Conservation (phyloP, 2,329 filamentous ascomycete species). For the Harringtonia aguacate region DNA sequence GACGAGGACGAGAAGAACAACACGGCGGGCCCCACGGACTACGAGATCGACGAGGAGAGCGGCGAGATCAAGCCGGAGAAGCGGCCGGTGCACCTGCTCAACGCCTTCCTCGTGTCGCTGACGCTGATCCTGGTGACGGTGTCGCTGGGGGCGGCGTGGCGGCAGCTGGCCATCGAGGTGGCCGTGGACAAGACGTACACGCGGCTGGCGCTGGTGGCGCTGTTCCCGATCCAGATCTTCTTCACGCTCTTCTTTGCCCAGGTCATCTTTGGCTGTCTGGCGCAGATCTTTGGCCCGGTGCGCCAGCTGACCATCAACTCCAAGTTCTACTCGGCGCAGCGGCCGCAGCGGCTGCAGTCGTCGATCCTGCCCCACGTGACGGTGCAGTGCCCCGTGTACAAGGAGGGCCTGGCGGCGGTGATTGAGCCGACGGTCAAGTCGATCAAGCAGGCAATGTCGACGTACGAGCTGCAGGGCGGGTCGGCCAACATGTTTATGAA, state of each 20-base stretch:
- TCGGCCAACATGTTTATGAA: conserved; percentile 70
- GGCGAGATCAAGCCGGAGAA: conserved; percentile 54
- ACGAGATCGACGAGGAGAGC: conserved; percentile 61
- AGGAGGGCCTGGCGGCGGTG: conserved; percentile 66
- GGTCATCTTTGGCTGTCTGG: conserved; percentile 65
- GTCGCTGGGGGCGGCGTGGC: conserved; percentile 59
- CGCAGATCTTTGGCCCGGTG: conserved; percentile 67
- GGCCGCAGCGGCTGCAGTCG: conserved; percentile 49
- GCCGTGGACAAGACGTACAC: conserved; percentile 51
- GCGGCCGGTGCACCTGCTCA: conserved; percentile 58
- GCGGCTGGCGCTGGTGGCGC: conserved; percentile 52
- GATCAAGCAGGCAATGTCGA: conserved; percentile 66
- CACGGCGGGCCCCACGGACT: conserved; percentile 26
- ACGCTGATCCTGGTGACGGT: conserved; percentile 55
- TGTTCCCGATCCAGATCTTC: conserved; percentile 65
- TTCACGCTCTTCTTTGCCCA: conserved; percentile 76
- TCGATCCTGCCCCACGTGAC: conserved; percentile 59
- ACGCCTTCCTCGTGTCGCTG: conserved; percentile 56
- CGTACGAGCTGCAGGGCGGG: conserved; percentile 68
- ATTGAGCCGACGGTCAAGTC: conserved; percentile 69
- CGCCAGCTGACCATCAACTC: conserved; percentile 65
- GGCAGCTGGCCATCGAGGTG: conserved; percentile 58
- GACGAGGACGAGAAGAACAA: conserved; percentile 44
- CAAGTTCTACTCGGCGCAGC: conserved; percentile 69
- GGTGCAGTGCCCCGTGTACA: conserved; percentile 82